A percentile compares a stretch with the other conserved stretches of the same genome.
Conservation (phyloP, 495 filamentous ascomycete genomes). For the Filosporella fistucella region DNA sequence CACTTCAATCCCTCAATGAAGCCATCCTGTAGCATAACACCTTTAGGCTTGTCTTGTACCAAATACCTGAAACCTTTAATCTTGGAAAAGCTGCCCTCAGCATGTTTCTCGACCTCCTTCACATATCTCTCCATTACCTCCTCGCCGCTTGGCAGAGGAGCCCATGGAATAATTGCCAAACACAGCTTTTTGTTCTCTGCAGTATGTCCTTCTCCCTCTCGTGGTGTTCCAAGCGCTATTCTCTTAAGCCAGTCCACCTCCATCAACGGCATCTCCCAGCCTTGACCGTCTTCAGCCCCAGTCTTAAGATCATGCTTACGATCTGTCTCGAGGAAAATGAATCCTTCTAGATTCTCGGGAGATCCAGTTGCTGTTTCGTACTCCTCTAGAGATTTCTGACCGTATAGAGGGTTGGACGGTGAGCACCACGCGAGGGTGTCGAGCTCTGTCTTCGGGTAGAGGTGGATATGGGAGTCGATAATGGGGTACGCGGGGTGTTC, state of each 20-base stretch:
- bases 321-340: conserved; percentile 80
- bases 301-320: conserved; percentile 54
- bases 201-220: conserved; percentile 54
- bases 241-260: conserved; percentile 65
- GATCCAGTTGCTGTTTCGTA: conserved; percentile 33
- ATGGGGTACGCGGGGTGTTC: conserved; percentile 18
- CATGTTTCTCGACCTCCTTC: conserved; percentile 40
- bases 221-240: conserved; percentile 55
- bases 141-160: conserved; percentile 62
- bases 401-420: conserved; percentile 48
- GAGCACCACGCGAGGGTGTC: conserved; percentile 59
- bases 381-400: conserved; percentile 58
- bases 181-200: conserved; percentile 46
- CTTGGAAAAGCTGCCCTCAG: conserved; percentile 38
- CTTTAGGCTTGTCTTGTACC: conserved; percentile 67
- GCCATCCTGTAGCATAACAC: conserved; percentile 50
- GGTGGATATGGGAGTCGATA: conserved; percentile 84
- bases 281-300: conserved; percentile 36
- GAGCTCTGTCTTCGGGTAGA: conserved; percentile 65
- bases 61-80: conserved; percentile 74
- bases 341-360: conserved; percentile 47
- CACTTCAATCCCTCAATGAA: conserved; percentile 70
- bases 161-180: conserved; percentile 73
- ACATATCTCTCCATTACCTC: conserved; percentile 47
- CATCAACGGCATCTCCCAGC: conserved; percentile 56